Conservation (phyloP, 2,329 filamentous ascomycete genomes). For the Pezizomycotina sp. region DNA sequence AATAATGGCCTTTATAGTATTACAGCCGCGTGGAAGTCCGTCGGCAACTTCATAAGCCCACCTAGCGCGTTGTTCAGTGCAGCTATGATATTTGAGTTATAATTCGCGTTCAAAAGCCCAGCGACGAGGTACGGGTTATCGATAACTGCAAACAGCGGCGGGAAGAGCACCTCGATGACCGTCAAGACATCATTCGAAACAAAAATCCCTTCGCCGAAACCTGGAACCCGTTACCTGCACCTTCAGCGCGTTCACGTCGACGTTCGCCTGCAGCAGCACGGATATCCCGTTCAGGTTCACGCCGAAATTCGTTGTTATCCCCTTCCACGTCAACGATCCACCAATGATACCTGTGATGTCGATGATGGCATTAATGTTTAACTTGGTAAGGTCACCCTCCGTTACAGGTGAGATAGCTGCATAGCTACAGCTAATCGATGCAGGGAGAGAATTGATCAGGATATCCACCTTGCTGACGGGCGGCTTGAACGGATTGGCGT, state of each 20-base stretch:
- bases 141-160: too few species aligned
- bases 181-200: too few species aligned
- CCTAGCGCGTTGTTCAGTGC: too few species aligned
- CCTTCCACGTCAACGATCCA: conserved; percentile 9
- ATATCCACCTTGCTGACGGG: conserved; percentile 10
- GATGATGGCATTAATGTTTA: conserved; percentile 8
- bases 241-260: conserved; percentile 7
- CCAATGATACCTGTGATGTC: conserved; percentile 9
- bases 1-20: too few species aligned
- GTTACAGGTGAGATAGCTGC: conserved; percentile 6
- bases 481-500: conserved; percentile 4
- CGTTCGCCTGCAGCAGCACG: conserved; percentile 5
- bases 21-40: too few species aligned
- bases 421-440: conserved; percentile 9
- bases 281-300: conserved; percentile 7
- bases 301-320: conserved; percentile 6
- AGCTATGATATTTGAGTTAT: too few species aligned
- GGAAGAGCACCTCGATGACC: too few species aligned
- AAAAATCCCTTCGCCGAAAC: too few species aligned
- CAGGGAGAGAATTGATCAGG: conserved; percentile 7
- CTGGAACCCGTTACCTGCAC: too few species aligned
- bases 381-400: background rate
- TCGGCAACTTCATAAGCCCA: too few species aligned
- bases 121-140: too few species aligned
- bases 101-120: too few species aligned